Evolutionary conservation across 2,329 filamentous ascomycete genomes (phyloP).

Genomic region (Alternaria arbusti): DNA sequence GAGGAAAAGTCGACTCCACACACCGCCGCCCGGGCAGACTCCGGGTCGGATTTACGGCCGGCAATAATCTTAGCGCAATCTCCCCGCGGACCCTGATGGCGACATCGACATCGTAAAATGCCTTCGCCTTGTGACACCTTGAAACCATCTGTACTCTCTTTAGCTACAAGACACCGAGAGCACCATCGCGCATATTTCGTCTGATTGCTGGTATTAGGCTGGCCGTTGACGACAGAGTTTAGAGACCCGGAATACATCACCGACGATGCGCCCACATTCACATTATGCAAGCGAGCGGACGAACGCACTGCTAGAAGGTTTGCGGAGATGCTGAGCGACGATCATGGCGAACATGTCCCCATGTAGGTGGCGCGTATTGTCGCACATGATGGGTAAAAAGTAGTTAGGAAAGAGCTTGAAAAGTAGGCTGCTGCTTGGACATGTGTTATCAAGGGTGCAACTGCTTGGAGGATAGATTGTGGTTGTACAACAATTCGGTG

Average conservation of each 20-base stretch:
- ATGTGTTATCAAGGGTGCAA: no score
- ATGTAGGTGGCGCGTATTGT: neutral
- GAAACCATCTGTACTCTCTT: neutral
- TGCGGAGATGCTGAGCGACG: neutral
- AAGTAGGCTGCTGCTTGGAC: no score
- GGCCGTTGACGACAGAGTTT: neutral
- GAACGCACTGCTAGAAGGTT: neutral
- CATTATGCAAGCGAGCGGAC: neutral
- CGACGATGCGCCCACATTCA: neutral
- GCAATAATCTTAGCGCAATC: neutral
- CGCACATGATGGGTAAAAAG: rapidly evolving
- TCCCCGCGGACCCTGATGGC: neutral
- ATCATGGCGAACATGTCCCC: neutral
- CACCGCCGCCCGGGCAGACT: neutral
- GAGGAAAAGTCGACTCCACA: neutral
- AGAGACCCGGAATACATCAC: neutral
- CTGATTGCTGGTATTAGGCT: neutral
- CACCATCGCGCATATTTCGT: neutral
- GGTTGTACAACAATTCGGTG: no score
- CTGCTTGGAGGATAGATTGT: no score
- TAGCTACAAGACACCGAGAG: neutral
- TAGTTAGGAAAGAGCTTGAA: neutral
- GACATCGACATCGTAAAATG: no score
- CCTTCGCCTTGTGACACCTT: no score
- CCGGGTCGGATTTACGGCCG: neutral